phyloP scores from a whole-genome alignment of 768 basidiomycete species.

The Serendipita sp. region DNA sequence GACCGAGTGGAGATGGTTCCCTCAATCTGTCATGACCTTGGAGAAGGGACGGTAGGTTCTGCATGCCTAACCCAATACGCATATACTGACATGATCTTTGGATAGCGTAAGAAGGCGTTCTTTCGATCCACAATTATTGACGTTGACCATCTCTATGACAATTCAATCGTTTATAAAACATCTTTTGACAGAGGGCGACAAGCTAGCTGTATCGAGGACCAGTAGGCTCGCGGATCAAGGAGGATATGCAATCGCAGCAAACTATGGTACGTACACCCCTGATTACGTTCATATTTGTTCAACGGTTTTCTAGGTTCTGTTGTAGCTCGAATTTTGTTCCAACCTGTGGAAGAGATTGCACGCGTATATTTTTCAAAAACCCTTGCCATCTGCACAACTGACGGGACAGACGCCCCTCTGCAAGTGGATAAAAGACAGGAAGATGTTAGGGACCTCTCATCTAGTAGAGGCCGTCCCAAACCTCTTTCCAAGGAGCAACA shows the following conservation, averaged over 20 bases:
- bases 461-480: neutral
- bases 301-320: conserved; percentile 51
- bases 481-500: neutral
- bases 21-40: neutral
- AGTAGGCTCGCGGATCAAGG: conserved; percentile 80
- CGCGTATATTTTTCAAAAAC: conserved; percentile 76
- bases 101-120: conserved; percentile 13
- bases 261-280: conserved; percentile 53
- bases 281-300: neutral
- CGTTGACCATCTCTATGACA: conserved; percentile 69
- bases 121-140: conserved; percentile 33
- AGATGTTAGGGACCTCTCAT: neutral
- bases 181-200: conserved; percentile 89
- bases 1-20: conserved; percentile 5
- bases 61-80: neutral
- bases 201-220: conserved; percentile 69
- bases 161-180: conserved; percentile 85
- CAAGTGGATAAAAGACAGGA: neutral
- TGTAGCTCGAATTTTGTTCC: conserved; percentile 81
- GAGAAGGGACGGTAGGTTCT: conserved; percentile 2
- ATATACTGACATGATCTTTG: neutral
- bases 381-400: conserved; percentile 18
- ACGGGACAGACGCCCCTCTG: neutral
- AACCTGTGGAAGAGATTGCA: conserved; percentile 87
- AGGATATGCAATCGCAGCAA: conserved; percentile 87